These are phyloP conservation scores for Tylopilus sp. DNA, from an alignment of 768 basidiomycete species.

Conservation along the genomic window DNA sequence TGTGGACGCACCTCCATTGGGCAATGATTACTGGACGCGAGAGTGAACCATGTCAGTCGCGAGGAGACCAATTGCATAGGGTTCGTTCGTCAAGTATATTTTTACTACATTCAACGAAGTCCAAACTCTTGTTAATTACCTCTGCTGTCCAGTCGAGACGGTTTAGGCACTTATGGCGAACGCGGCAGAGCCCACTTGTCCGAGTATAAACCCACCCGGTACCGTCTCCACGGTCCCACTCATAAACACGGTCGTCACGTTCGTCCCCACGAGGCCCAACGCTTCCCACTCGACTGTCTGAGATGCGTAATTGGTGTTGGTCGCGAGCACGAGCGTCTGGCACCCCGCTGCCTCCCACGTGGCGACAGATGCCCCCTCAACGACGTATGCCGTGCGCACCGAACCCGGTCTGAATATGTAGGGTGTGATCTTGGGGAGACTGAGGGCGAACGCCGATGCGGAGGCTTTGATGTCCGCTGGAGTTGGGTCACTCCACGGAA, in stretches of 20 bases:
- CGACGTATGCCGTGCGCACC: constrained; percentile 38
- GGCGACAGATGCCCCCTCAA: constrained; percentile 44
- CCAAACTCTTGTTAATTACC: too few species aligned
- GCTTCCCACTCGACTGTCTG: constrained; percentile 32
- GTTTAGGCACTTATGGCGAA: constrained; percentile 10
- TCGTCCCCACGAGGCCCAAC: constrained; percentile 21
- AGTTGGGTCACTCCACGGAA: constrained; percentile 51
- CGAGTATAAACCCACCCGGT: constrained; percentile 15
- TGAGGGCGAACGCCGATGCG: constrained; percentile 42
- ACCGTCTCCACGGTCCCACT: constrained; percentile 16
- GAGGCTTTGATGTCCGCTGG: constrained; percentile 46
- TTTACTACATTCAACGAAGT: too few species aligned
- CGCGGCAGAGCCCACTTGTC: constrained; percentile 24
- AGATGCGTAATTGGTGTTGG: constrained; percentile 46
- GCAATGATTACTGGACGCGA: too few species aligned
- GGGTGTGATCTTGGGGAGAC: background rate
- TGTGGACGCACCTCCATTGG: too few species aligned
- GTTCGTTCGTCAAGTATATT: too few species aligned
- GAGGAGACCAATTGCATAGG: too few species aligned
- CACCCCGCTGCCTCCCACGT: constrained; percentile 41
- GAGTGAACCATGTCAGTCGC: too few species aligned
- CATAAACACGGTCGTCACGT: constrained; percentile 2
- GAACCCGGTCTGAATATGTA: constrained; percentile 27
- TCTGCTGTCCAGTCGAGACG: background rate
- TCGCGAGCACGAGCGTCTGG: constrained; percentile 46